phyloP scores from a whole-genome alignment of 768 basidiomycete species.

The Mycena pura region DNA sequence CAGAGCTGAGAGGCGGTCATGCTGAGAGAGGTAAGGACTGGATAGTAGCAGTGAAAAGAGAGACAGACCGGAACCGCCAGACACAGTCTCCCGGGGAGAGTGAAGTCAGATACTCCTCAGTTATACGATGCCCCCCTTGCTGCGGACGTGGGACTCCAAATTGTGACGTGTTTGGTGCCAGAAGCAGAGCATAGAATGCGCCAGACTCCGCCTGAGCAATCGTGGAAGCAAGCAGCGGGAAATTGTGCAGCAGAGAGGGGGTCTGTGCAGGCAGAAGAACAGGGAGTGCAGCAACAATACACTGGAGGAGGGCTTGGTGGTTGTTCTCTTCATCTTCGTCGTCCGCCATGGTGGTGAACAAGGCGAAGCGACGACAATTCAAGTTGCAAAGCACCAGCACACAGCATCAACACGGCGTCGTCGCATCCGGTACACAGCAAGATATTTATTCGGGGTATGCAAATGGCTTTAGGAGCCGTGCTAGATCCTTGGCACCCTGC shows the following conservation, averaged over 20 bases:
- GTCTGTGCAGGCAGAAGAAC: not conserved
- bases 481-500: too few relatives aligned
- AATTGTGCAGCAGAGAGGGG: not conserved
- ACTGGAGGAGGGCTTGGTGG: too few relatives aligned
- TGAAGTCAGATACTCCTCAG: conserved; percentile 16
- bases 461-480: too few relatives aligned
- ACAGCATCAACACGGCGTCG: too few relatives aligned
- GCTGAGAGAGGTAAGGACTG: not conserved
- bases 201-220: not conserved
- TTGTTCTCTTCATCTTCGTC: too few relatives aligned
- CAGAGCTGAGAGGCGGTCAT: conserved; percentile 6
- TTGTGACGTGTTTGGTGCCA: not conserved
- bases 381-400: too few relatives aligned
- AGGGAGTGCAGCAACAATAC: too few relatives aligned
- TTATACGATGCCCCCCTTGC: conserved; percentile 13
- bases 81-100: not conserved
- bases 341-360: too few relatives aligned
- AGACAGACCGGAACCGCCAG: not conserved
- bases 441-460: too few relatives aligned
- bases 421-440: too few relatives aligned
- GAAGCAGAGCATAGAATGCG: not conserved
- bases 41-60: not conserved
- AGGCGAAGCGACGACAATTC: too few relatives aligned
- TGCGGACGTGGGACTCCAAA: not conserved
- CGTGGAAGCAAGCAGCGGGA: not conserved